phyloP scores from a whole-genome alignment of 163 green algal genomes.

The Chlorella variabilis region DNA sequence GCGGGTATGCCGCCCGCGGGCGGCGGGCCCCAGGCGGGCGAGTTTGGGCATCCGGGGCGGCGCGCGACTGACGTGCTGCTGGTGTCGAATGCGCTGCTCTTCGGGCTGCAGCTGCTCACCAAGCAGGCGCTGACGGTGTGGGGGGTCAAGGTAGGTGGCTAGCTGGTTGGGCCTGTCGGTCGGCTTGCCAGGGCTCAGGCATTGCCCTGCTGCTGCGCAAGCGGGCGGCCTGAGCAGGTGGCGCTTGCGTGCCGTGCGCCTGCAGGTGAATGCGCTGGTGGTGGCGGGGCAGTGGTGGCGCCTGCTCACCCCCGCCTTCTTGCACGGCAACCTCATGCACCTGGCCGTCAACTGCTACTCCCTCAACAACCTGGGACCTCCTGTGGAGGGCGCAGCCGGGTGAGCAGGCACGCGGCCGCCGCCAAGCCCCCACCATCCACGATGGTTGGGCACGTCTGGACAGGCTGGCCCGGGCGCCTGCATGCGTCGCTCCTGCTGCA shows the following conservation, averaged over 20 bases:
- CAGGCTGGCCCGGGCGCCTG: too few relatives aligned
- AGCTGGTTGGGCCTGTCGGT: background rate
- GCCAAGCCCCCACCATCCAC: background rate
- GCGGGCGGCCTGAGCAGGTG: too few relatives aligned
- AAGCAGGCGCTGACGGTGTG: conserved; percentile 60
- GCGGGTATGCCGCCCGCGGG: too few relatives aligned
- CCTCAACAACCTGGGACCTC: conserved; percentile 75
- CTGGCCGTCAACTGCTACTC: conserved; percentile 80
- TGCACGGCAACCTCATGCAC: conserved; percentile 82
- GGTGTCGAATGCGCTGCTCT: conserved; percentile 62
- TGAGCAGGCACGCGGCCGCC: too few relatives aligned
- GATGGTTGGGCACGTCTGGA: too few relatives aligned
- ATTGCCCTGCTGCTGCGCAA: too few relatives aligned
- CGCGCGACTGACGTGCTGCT: conserved; percentile 74
- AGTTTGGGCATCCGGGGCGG: conserved; percentile 61
- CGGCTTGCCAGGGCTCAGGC: too few relatives aligned
- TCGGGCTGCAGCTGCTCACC: conserved; percentile 58
- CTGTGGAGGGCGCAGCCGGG: conserved; percentile 69
- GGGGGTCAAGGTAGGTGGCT: conserved; percentile 70
- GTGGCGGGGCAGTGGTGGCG: conserved; percentile 78
- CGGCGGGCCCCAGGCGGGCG: conserved; percentile 9
- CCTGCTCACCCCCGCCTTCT: conserved; percentile 75
- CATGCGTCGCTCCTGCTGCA: too few relatives aligned
- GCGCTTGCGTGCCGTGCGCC: too few relatives aligned
- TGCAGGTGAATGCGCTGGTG: conserved; percentile 74